Evolutionary conservation across 768 basidiomycete species (phyloP), one percentile per base, ranked within the genome.

Genomic region (Suillus luteus): DNA sequence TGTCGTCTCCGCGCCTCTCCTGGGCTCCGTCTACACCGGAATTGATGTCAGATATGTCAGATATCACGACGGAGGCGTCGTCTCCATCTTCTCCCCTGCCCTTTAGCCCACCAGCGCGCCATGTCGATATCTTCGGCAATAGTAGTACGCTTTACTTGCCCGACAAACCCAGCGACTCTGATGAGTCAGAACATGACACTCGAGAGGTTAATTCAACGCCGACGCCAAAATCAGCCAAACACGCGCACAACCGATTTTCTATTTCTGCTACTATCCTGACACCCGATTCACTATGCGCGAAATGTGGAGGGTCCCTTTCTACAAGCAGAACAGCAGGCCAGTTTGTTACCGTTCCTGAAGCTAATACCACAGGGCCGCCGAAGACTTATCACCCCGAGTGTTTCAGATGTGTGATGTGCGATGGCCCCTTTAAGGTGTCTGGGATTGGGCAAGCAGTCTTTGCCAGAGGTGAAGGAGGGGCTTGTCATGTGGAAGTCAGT

Each of bases 301-400:
- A 82, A 69, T 94, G 92, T 67, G 75, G 74, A 14, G 78, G 79
- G 12, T 78, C 81, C 6, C 79, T 93, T 58, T 89, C 91, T 71
- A 82, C 81, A 49, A 75, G 81, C 4, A 80, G 78, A 33, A 83
- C 83, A 62, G 85, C 83, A 7, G 87, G 89, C 48, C 84, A 83
- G 63, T 93, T 87, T 73, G 85, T 93, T 38, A 90, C 89, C 2
- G 84, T 92, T 35, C 90, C 91, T 8, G 84, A 83, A 62, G 73
- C 77, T 59, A 74, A 71, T 41, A 68, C 74, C 2, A 71, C 68
- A 62, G 79, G 78, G 19, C 75, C 78, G 27, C 81, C 86, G n/a
- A 82, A 83, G 72, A 81, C 82, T 24, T 94, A 90, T 69, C 92
- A 95, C 67, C 80, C 84, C 3, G 82, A 86, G 49, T 95, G 92